Evolutionary conservation across 2,329 filamentous ascomycete species (phyloP), one percentile per base, ranked within the genome.

Genomic region (Catunica adiposa): DNA sequence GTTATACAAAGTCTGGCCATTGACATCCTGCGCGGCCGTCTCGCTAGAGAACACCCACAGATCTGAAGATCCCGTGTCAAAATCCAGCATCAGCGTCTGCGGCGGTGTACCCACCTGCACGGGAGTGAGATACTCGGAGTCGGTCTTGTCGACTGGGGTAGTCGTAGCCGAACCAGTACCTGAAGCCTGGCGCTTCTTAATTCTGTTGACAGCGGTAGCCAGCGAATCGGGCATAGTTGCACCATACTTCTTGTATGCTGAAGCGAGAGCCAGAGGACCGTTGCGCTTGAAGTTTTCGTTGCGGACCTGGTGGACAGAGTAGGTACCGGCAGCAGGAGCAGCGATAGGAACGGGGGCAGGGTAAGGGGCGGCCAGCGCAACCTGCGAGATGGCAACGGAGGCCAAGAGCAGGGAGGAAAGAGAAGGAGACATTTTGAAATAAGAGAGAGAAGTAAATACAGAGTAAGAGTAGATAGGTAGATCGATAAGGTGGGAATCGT

Each of bases 21-120:
- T 64, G 9, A 69, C 62, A 26, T 69, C 63, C 17, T 55, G 34
- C 34, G 62, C 53, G 42, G 66, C 64, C 37, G 70, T 71, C 51
- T 70, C 68, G 25, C 71, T 68, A 55, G 69, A 71, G 61, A 73
- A 73, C 1, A 75, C 72, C 72, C 72, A 73, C 23, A 73, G 64
- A 56, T 74, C 71, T 9, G 70, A 69, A 1, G 70, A 73, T 1
- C 71, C 71, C 1, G 72, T 74, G 57, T 74, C 71, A 50, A 74
- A 70, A 60, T 72, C 67, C 51, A 74, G 61, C 37, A 69, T 66
- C 51, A 73, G 62, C 1, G 66, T 70, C 61, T 73, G 68, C 3
- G 68, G 64, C 7, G 71, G 71, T 4, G 69, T 70, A 14, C 71
- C 71, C n/a, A 73, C 68, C 40, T 67, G 62, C 11, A 72, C 67